Evolutionary conservation across 2,329 filamentous ascomycete species (phyloP).

Genomic region (Phyllosticta capitalensis): DNA sequence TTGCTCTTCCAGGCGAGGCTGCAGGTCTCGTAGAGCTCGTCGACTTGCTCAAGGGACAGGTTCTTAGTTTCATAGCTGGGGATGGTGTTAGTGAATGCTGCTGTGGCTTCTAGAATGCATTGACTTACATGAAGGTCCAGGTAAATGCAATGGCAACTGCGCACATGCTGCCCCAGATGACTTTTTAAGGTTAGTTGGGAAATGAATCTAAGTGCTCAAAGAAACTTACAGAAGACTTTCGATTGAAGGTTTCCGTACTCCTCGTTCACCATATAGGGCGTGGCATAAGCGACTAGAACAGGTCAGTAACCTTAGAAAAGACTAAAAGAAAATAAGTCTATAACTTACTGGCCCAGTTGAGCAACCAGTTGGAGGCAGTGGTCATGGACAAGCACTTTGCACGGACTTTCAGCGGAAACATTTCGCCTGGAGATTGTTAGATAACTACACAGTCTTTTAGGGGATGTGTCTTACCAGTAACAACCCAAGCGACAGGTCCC

Average conservation of each 20-base stretch:
- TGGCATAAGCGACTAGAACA: conserved; percentile 50
- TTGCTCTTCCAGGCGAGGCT: conserved; percentile 62
- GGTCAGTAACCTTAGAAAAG: background rate
- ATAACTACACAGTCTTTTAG: too few relatives aligned
- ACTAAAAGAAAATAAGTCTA: background rate
- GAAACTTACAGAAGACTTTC: conserved; percentile 35
- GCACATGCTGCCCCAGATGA: conserved; percentile 47
- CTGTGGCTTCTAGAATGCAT: conserved; percentile 37
- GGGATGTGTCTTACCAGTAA: too few relatives aligned
- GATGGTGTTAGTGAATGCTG: background rate
- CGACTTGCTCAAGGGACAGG: conserved; percentile 68
- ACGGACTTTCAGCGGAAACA: conserved; percentile 38
- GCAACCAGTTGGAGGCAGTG: conserved; percentile 47
- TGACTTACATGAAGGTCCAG: conserved; percentile 36
- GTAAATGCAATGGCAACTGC: conserved; percentile 54
- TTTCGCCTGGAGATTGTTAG: too few relatives aligned
- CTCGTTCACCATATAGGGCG: conserved; percentile 62
- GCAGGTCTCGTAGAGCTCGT: conserved; percentile 68
- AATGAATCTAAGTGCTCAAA: conserved; percentile 37
- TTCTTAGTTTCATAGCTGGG: conserved; percentile 66
- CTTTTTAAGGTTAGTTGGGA: conserved; percentile 15
- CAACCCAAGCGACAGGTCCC: conserved; percentile 65
- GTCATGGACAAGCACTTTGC: conserved; percentile 42
- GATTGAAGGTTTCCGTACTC: conserved; percentile 53
- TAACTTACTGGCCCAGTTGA: conserved; percentile 38